Evolutionary conservation across 305 asterid species (phyloP).

Genomic region (Solanum hybrid): DNA sequence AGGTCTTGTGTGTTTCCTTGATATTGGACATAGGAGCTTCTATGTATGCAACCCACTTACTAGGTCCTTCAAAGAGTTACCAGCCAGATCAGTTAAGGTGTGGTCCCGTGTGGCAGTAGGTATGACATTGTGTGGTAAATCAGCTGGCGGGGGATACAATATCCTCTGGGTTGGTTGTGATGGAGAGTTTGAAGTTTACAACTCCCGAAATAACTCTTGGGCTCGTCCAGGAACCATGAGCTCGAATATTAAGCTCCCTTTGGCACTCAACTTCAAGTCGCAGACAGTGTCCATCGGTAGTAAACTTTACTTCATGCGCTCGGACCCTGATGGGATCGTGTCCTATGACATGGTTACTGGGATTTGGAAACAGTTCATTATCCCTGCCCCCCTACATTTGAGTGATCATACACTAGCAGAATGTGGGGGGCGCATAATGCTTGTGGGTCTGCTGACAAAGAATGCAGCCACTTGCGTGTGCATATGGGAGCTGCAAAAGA

Average conservation of each 20-base stretch:
- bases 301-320: conserved; percentile 71
- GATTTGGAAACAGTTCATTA: conserved; percentile 58
- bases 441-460: conserved; percentile 82
- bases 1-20: conserved; percentile 93
- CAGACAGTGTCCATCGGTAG: conserved; percentile 53
- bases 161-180: conserved; percentile 86
- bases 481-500: conserved; percentile 98
- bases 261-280: conserved; percentile 81
- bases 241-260: conserved; percentile 53
- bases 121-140: conserved; percentile 49
- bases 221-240: conserved; percentile 60
- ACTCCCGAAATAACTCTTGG: conserved; percentile 60
- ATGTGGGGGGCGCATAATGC: conserved; percentile 77
- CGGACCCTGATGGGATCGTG: conserved; percentile 77
- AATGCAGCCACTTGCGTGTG: conserved; percentile 94
- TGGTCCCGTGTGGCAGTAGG: conserved; percentile 97
- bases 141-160: conserved; percentile 44
- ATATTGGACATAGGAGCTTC: conserved; percentile 82
- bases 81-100: conserved; percentile 71
- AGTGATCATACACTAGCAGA: conserved; percentile 78
- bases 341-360: conserved; percentile 55
- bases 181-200: conserved; percentile 74
- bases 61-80: conserved; percentile 75
- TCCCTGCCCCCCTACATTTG: conserved; percentile 61
- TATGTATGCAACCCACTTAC: conserved; percentile 88